Evolutionary conservation across 2,329 filamentous ascomycete species (phyloP).

Genomic region (Cordyceps farinosa): DNA sequence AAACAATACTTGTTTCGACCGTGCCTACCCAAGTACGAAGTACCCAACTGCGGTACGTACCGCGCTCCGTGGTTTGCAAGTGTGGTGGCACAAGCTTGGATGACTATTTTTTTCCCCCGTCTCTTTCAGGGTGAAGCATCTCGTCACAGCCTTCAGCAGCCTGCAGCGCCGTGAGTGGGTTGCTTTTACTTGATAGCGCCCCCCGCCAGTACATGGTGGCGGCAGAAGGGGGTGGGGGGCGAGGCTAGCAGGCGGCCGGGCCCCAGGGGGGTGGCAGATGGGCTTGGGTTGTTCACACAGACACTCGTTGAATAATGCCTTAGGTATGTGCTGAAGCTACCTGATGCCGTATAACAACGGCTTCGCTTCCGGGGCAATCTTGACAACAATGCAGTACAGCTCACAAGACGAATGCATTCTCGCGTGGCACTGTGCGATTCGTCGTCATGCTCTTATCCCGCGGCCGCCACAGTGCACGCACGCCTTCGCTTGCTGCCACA

Average conservation of each 20-base stretch:
- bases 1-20: background rate
- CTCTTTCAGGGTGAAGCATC: background rate
- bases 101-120: background rate
- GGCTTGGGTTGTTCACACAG: background rate
- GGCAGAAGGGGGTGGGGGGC: background rate
- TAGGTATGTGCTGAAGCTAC: background rate
- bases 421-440: conserved; percentile 5
- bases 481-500: background rate
- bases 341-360: background rate
- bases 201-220: background rate
- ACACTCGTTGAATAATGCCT: background rate
- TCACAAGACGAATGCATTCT: background rate
- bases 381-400: background rate
- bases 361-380: background rate
- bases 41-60: background rate
- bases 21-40: background rate
- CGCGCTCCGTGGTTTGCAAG: background rate
- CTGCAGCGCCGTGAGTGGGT: background rate
- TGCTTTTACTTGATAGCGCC: conserved; percentile 1
- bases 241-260: background rate
- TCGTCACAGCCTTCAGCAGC: background rate
- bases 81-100: background rate
- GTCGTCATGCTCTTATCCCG: background rate
- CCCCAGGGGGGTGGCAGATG: background rate
- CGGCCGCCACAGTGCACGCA: background rate